phyloP scores from a whole-genome alignment of 2,329 filamentous ascomycete genomes.

The Escovopsis weberi region DNA sequence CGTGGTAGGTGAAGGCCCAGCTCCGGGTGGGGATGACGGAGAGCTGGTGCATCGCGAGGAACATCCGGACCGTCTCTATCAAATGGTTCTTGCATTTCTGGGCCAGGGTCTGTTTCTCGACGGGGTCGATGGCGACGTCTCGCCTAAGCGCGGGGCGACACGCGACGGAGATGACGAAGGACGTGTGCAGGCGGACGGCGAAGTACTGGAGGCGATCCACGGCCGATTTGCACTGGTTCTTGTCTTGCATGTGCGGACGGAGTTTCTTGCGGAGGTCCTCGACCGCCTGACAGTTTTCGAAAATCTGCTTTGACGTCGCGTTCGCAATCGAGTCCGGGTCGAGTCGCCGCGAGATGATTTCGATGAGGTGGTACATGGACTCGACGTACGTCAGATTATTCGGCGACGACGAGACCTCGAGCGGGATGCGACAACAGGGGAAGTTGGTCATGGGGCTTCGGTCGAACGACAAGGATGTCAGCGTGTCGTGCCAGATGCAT shows the following conservation, averaged over 20 bases:
- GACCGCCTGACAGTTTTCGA: conserved; percentile 41
- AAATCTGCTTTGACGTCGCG: conserved; percentile 39
- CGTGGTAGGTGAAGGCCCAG: conserved; percentile 55
- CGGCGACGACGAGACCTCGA: conserved; percentile 24
- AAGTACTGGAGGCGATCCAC: conserved; percentile 49
- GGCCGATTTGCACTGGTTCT: conserved; percentile 49
- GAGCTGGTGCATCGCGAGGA: conserved; percentile 53
- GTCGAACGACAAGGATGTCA: conserved; percentile 52
- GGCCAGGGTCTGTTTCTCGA: conserved; percentile 40
- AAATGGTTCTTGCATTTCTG: conserved; percentile 47
- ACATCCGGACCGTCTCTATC: conserved; percentile 53
- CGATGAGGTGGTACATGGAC: conserved; percentile 49
- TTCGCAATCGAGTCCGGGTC: conserved; percentile 38
- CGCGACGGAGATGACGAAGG: conserved; percentile 50
- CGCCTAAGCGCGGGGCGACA: conserved; percentile 47
- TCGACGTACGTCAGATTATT: conserved; percentile 45
- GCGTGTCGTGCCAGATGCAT: conserved; percentile 51
- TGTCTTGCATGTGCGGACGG: conserved; percentile 38
- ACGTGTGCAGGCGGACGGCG: conserved; percentile 49
- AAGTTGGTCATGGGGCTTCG: conserved; percentile 50
- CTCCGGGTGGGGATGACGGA: conserved; percentile 52
- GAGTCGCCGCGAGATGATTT: conserved; percentile 42
- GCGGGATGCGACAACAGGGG: conserved; percentile 38
- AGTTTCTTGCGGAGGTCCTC: conserved; percentile 36
- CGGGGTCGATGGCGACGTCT: conserved; percentile 33